Evolutionary conservation across 148 eudicot species (phyloP).

Genomic region (Cornus suecica): DNA sequence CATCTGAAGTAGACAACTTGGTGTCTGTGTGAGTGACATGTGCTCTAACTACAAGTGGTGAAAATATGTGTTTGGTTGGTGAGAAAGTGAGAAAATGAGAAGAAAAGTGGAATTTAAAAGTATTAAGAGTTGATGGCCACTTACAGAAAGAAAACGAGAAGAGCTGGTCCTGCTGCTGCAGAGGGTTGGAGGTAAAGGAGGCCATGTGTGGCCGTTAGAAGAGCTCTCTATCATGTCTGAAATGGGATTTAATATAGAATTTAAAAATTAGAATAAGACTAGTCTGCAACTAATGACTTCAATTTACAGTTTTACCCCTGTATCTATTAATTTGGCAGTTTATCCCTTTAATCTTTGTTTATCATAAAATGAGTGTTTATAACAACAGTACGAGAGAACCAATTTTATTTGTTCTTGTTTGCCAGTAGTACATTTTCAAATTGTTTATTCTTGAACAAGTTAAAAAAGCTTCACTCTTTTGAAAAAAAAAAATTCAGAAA

Average conservation of each 20-base stretch:
- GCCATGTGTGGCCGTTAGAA: conserved; percentile 73
- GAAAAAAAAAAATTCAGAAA: no score
- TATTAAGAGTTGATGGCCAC: conserved; percentile 32
- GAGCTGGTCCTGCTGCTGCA: conserved; percentile 45
- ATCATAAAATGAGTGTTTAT: no score
- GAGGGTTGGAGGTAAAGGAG: conserved; percentile 41
- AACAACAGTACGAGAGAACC: no score
- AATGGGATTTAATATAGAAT: neutral
- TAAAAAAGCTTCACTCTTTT: no score
- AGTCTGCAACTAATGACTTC: neutral
- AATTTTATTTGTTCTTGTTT: neutral
- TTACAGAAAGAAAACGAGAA: conserved; percentile 43
- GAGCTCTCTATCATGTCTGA: conserved; percentile 13
- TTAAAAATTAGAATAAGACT: neutral
- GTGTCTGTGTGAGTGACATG: conserved; percentile 22
- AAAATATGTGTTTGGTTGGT: conserved; percentile 33
- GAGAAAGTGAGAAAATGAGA: conserved; percentile 24
- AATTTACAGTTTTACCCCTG: neutral
- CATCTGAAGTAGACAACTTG: conserved; percentile 13
- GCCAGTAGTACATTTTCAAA: no score
- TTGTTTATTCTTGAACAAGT: no score
- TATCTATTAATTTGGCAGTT: no score
- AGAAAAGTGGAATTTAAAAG: conserved; percentile 30
- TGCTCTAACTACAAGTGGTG: conserved; percentile 30
- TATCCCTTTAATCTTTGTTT: neutral